These are phyloP conservation scores for Citrus mangshanensis DNA, from an alignment of 345 rosid genomes.

Conservation along the genomic window DNA sequence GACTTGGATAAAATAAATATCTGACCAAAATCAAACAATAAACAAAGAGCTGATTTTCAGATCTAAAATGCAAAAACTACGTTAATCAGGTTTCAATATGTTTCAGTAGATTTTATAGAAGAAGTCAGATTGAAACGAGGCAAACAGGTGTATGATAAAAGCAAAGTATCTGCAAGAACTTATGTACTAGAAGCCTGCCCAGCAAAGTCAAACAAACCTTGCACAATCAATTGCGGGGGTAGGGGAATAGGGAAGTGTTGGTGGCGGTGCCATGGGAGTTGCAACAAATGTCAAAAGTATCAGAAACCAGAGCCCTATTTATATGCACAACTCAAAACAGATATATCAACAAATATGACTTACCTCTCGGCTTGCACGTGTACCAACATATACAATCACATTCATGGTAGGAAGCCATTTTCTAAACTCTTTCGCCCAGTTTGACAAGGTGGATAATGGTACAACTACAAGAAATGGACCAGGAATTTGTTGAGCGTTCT, in stretches of 20 bases:
- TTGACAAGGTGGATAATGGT: conserved; percentile 93
- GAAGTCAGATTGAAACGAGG: neutral
- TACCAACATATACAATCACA: conserved; percentile 93
- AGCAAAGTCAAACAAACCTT: neutral
- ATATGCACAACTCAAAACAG: neutral
- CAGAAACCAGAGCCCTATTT: neutral
- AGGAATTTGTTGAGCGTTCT: conserved; percentile 92
- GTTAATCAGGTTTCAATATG: neutral
- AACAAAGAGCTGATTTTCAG: neutral
- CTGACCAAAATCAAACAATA: neutral
- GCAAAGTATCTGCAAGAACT: neutral
- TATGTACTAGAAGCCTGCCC: neutral
- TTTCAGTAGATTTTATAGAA: neutral
- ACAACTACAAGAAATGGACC: conserved; percentile 99
- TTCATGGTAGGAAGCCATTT: conserved; percentile 98
- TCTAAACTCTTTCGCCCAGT: conserved; percentile 98
- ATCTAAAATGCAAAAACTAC: neutral
- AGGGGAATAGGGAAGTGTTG: no score
- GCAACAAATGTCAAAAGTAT: neutral
- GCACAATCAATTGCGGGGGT: neutral
- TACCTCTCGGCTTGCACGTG: conserved; percentile 99
- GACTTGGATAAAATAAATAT: neutral
- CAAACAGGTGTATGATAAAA: neutral
- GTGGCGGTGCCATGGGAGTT: no score
- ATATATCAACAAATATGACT: conserved; percentile 13